Base-by-base conservation (phyloP, 2,329 filamentous ascomycete genomes). In the Zasmidium cellare region DNA sequence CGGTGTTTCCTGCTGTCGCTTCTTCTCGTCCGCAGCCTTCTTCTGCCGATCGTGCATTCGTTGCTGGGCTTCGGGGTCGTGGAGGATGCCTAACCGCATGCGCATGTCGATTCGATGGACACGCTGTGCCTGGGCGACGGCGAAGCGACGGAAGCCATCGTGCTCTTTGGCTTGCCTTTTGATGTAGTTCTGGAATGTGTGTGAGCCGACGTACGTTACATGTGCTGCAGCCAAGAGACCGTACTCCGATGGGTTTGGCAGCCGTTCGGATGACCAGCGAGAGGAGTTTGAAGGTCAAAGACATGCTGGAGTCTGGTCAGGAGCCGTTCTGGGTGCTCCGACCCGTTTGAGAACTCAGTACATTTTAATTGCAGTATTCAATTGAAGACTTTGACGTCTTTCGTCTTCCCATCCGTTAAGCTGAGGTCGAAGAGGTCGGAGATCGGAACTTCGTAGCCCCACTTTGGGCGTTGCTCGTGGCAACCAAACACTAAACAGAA, bases 61-160 rank as follows among this genome's bases (percentile, higher is more conserved):
- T 50, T 82, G 78, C 48, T 81, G 80, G 1, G 83, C 79, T 2
- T 83, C 81, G 9, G 78, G 79, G 66, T 87, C 86, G 64, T 87
- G 85, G 1, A 89, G 77, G 3, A 87, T 78, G 20, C 86, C 86
- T 59, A 89, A 76, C 49, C 85, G 82, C 73, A 88, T 82, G 46
- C 85, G 82, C 84, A 89, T 88, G 68, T 89, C 86, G 59, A 87
- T 74, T 49, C 83, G 79, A 71, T 89, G 86, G 28, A 89, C 79
- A 9, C 77, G 73, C 70, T 89, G 86, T 9, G 87, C 87, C 66
- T 87, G 82, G 50, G 75, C 76, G 61, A 89, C 78, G 68, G 86
- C 88, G 60, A 85, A 69, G 48, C 76, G 76, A 48, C 86, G 82
- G 71, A 89, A 89, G 11, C 82, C 79, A 54, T 87, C 84, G 79